phyloP scores from a whole-genome alignment of 345 rosid species.

The Brassica rapa region DNA sequence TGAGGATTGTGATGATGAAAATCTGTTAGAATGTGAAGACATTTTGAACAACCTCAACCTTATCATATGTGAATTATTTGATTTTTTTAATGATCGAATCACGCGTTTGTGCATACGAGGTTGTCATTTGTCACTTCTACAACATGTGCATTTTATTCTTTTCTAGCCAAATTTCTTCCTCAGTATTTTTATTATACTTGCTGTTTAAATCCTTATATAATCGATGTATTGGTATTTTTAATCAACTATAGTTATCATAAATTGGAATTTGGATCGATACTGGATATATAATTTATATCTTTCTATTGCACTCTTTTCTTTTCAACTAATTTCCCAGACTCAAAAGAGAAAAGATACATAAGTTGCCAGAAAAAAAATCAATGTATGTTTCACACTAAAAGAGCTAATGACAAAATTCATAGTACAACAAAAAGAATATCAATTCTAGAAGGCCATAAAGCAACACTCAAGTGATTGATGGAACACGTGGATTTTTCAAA shows the following conservation, averaged over 20 bases:
- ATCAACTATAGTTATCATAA: neutral
- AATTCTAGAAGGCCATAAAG: neutral
- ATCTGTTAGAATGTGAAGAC: slow-evolving; percentile 26
- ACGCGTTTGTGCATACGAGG: slow-evolving; percentile 35
- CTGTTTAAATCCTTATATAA: neutral
- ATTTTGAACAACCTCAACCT: slow-evolving; percentile 32
- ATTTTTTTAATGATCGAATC: slow-evolving; percentile 10
- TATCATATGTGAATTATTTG: slow-evolving; percentile 22
- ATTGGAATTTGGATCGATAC: neutral
- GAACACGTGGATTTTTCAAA: neutral
- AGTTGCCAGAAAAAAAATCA: neutral
- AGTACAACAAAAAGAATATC: neutral
- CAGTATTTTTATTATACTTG: neutral
- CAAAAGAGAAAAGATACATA: neutral
- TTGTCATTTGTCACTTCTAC: slow-evolving; percentile 28
- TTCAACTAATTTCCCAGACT: neutral
- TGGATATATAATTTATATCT: neutral
- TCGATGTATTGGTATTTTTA: neutral
- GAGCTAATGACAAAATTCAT: neutral
- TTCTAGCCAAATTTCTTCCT: neutral
- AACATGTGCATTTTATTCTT: neutral
- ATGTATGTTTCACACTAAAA: neutral
- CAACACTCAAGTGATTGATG: neutral
- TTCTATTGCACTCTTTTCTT: neutral
- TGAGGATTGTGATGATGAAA: slow-evolving; percentile 40